phyloP scores from a whole-genome alignment of 78 protist genomes.

The Dictyostelium citrinum region DNA sequence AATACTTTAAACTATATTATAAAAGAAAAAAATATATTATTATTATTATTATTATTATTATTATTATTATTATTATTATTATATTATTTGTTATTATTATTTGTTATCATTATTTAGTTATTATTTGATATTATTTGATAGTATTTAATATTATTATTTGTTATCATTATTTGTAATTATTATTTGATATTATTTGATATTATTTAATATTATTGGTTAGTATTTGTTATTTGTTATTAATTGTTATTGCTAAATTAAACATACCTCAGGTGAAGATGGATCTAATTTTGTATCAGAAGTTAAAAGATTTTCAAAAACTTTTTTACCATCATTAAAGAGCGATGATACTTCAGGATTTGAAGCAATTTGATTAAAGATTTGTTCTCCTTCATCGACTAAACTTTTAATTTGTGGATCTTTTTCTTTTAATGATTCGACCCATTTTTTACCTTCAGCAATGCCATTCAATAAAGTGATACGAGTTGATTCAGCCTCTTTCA shows the following conservation, averaged over 20 bases:
- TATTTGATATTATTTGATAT: no score
- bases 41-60: background rate
- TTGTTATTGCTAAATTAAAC: background rate
- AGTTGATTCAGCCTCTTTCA: slow-evolving; percentile 66
- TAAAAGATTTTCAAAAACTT: background rate
- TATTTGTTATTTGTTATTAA: background rate
- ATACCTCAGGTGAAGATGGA: background rate
- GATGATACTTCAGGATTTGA: slow-evolving; percentile 1
- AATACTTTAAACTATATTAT: background rate
- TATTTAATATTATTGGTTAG: background rate
- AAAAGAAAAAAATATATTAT: background rate
- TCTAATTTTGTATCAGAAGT: background rate
- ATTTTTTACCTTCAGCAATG: slow-evolving; percentile 56
- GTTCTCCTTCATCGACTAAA: slow-evolving; percentile 53
- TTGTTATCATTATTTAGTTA: background rate
- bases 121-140: no score
- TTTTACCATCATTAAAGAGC: slow-evolving; percentile 38
- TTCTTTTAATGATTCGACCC: slow-evolving; percentile 55
- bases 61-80: background rate
- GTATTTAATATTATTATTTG: background rate
- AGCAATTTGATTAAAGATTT: slow-evolving; percentile 11
- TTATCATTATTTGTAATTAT: background rate
- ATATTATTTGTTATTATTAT: no score
- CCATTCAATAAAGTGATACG: slow-evolving; percentile 47
- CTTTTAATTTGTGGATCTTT: slow-evolving; percentile 48